These are phyloP conservation scores for Sporisorium sorghi DNA, from an alignment of 1,284 basidiomycete species.

Conservation along the genomic window DNA sequence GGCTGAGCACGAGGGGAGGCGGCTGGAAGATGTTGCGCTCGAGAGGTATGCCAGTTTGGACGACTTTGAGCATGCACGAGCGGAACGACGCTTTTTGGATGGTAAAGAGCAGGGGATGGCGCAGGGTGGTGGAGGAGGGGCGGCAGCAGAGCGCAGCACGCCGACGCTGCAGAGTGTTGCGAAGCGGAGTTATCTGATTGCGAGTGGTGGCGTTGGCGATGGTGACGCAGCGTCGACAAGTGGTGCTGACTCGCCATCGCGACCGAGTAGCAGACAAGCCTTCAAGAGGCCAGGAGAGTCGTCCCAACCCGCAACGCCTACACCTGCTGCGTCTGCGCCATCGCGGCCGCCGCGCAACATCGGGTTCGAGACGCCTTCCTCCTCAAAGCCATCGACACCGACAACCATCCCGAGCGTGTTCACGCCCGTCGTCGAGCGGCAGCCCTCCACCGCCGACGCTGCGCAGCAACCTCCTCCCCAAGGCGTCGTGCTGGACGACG, in stretches of 20 bases:
- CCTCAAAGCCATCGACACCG: constrained; percentile 45
- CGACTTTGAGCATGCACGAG: constrained; percentile 86
- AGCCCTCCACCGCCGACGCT: no score
- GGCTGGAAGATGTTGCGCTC: constrained; percentile 83
- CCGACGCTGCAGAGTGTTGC: constrained; percentile 55
- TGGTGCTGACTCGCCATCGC: constrained; percentile 22
- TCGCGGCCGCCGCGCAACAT: constrained; percentile 29
- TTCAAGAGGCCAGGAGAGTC: constrained; percentile 59
- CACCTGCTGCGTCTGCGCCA: constrained; percentile 18
- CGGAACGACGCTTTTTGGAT: constrained; percentile 85
- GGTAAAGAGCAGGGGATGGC: constrained; percentile 74
- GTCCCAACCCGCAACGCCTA: constrained; percentile 36
- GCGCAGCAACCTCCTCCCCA: no score
- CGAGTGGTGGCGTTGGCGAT: constrained; percentile 13
- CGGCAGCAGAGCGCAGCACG: constrained; percentile 67
- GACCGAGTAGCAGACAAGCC: constrained; percentile 38
- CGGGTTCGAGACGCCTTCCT: constrained; percentile 41
- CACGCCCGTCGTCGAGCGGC: constrained; percentile 33
- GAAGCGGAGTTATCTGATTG: constrained; percentile 45
- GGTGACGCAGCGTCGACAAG: constrained; percentile 8
- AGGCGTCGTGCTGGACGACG: constrained; percentile 25
- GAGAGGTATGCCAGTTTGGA: constrained; percentile 75
- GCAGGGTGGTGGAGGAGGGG: constrained; percentile 73
- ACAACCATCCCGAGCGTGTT: constrained; percentile 53
- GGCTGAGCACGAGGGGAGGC: constrained; percentile 80